Base-by-base conservation (phyloP, 257 asterid species). In the Coffea canephora region DNA sequence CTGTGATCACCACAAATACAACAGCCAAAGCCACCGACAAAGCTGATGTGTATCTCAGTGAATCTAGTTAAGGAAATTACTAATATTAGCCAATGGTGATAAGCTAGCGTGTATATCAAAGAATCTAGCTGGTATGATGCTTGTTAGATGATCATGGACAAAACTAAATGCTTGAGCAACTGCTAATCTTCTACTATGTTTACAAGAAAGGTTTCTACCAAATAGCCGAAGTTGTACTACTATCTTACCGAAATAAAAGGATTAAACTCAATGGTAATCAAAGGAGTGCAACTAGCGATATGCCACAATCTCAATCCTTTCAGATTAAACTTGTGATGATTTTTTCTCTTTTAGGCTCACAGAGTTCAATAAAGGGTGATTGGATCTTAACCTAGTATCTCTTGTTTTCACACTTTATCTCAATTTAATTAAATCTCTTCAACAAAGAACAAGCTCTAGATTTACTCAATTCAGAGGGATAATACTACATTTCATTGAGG, bases 11-110 rank as follows among this genome's bases (percentile, higher is more conserved):
- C 89, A 93, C 98, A 65, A 91, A 90, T 45, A 87, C 89, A 80
- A 91, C 85, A 52, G 97, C 98, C 87, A 93, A 83, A 77, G 84
- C 91, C 50, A 91, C 98, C 5, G 98, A 91, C 87, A 93, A 76
- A 27, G 97, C 98, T 64, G 98, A 90, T 59, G 98, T 91, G 86
- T 93, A 93, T 78, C 98, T 88, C 92, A 93, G 81, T 67, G 98
- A 93, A 91, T 93, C 98, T 91, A 89, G 75, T 52, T 45, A 21
- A 79, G 36, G 36, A 69, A 69, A 43, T 73, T 46, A 78, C 39
- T 7, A 41, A 69, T 36, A 62, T 72, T 50, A 79, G 27, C 49
- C 46, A 57, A 27, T 43, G 21, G 15, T n/a, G 52, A 61, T 14
- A 13, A 21, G 8, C 13, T 72, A 12, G 19, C 43, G 5, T 39